phyloP scores from a whole-genome alignment of 2,329 filamentous ascomycete species.

The Orbilia ellipsospora region DNA sequence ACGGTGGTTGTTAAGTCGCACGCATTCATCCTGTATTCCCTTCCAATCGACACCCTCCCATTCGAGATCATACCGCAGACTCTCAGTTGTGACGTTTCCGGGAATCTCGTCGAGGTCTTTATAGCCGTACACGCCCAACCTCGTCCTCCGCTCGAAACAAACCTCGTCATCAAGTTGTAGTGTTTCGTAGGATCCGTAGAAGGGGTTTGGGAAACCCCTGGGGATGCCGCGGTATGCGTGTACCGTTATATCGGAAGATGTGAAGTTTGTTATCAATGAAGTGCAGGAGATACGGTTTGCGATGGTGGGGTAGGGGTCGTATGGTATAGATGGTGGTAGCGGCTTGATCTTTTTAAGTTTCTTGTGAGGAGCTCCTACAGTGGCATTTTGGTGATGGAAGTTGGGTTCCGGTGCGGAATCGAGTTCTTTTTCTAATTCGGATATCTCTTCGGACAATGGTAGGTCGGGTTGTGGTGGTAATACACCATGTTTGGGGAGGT shows the following conservation, averaged over 20 bases:
- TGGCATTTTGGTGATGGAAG: no score
- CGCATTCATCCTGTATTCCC: constrained; percentile 68
- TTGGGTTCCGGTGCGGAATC: no score
- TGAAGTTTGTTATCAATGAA: constrained; percentile 47
- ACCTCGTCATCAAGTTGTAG: constrained; percentile 83
- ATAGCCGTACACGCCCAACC: constrained; percentile 81
- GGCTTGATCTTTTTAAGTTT: constrained; percentile 61
- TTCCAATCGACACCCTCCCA: constrained; percentile 70
- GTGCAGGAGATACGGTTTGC: constrained; percentile 64
- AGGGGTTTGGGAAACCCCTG: constrained; percentile 82
- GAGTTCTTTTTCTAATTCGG: no score
- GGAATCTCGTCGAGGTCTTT: constrained; percentile 71
- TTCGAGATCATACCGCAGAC: constrained; percentile 65
- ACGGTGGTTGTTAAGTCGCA: constrained; percentile 73
- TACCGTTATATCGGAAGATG: constrained; percentile 18
- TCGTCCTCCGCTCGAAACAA: constrained; percentile 91
- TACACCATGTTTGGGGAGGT: constrained; percentile 56
- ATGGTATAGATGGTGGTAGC: constrained; percentile 61
- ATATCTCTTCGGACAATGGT: constrained; percentile 55
- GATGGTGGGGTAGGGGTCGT: constrained; percentile 74
- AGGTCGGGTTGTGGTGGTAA: constrained; percentile 13
- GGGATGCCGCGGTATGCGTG: constrained; percentile 71
- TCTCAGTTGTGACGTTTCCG: constrained; percentile 29
- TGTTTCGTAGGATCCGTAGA: constrained; percentile 86
- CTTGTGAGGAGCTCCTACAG: no score